Conservation (phyloP, 1,284 basidiomycete genomes). For the Phellinidium pouzarii region DNA sequence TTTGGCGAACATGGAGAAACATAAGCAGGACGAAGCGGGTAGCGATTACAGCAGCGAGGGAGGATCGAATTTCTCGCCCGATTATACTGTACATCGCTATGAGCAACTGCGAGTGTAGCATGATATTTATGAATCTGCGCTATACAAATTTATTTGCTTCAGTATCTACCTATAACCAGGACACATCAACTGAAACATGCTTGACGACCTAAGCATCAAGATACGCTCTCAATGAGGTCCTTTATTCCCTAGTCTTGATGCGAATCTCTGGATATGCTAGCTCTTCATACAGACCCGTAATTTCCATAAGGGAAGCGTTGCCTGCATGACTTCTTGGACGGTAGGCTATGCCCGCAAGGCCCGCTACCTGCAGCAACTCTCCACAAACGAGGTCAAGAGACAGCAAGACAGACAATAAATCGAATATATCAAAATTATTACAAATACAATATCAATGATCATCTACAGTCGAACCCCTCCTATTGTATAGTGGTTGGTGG, state of each 20-base stretch:
- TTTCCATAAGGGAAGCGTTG: constrained; percentile 86
- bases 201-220: too few relatives aligned
- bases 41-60: background rate
- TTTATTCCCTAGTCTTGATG: constrained; percentile 83
- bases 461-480: too few relatives aligned
- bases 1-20: constrained; percentile 13
- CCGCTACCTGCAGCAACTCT: too few relatives aligned
- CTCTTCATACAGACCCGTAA: constrained; percentile 95
- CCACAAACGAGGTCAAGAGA: too few relatives aligned
- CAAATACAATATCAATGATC: too few relatives aligned
- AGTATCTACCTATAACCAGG: background rate
- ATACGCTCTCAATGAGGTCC: constrained; percentile 79
- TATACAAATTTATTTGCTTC: background rate
- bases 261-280: constrained; percentile 87
- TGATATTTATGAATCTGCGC: too few relatives aligned
- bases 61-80: background rate
- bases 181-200: background rate
- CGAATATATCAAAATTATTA: too few relatives aligned
- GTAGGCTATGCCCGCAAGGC: too few relatives aligned
- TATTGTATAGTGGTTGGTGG: too few relatives aligned
- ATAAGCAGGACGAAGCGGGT: constrained; percentile 4
- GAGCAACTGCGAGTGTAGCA: too few relatives aligned
- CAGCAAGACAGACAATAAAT: too few relatives aligned
- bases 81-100: background rate
- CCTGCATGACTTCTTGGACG: too few relatives aligned